Evolutionary conservation across 2,329 filamentous ascomycete species (phyloP), one percentile per base, ranked within the genome.

Genomic region (Diaporthe sp.): DNA sequence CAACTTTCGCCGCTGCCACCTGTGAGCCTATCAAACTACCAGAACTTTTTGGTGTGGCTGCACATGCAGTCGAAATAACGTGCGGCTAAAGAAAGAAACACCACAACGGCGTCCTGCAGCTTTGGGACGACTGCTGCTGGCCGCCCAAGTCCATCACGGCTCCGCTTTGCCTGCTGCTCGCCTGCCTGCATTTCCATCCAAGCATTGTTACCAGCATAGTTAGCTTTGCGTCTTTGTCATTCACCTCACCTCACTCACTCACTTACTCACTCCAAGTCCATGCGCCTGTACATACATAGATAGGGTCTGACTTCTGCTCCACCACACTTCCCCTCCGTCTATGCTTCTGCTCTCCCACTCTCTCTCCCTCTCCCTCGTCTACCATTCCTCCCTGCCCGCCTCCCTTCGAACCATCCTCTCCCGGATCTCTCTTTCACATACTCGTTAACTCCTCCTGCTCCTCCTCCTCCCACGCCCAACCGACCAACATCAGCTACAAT

Each of bases 41-140:
- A 54, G 7, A 9, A 4, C 5, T 40, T 42, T 33, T 17, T 57
- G 52, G 50, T 35, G 67, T 35, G 42, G 42, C 57, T 50, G 68
- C 45, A 54, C 42, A 50, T 54, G 57, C 64, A 40, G 64, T 38
- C 57, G 22, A 61, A 54, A 64, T 64, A 72, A 64, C 57, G 25
- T 72, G 40, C 69, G 38, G 58, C 54, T 61, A 64, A 72, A 72
- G 57, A 72, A 64, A 72, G 57, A 72, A 72, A 72, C 70, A 72
- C 57, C 70, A 72, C 45, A 54, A 72, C 57, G 55, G 45, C 70
- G 35, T 45, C 57, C 70, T 72, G 70, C 57, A 72, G 17, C 30
- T 52, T 42, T n/a, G 57, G 40, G 25, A 38, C 35, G 25, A 38
- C 35, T 38, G 35, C 58, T 40, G 57, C 50, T 42, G 42, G 69